These are phyloP conservation scores for Podaxis pistillaris DNA, from an alignment of 768 basidiomycete genomes.

Conservation along the genomic window DNA sequence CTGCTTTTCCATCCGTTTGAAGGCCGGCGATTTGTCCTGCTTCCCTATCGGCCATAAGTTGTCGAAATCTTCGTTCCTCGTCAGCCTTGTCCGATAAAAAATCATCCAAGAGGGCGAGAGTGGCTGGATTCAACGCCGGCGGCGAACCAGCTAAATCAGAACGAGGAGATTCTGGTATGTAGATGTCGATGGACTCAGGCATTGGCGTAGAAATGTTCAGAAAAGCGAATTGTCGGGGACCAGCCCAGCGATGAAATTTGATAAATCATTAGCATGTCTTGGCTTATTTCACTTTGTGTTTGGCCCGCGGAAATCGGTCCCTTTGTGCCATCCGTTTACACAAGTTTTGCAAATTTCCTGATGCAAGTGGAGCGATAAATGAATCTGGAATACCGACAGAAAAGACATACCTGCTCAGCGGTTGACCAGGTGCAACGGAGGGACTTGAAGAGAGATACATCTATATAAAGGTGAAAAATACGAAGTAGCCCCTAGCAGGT, in stretches of 20 bases:
- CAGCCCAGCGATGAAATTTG: neutral
- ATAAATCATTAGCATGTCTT: too few species aligned
- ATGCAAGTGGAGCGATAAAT: too few species aligned
- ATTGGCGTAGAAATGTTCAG: neutral
- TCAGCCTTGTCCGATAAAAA: constrained; percentile 34
- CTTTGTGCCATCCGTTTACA: too few species aligned
- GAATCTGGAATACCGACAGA: too few species aligned
- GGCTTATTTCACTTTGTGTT: too few species aligned
- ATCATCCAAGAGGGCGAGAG: neutral
- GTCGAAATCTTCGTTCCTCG: constrained; percentile 40
- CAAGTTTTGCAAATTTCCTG: too few species aligned
- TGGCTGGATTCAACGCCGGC: neutral
- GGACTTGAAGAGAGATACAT: too few species aligned
- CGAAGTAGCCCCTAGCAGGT: too few species aligned
- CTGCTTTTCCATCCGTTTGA: constrained; percentile 21
- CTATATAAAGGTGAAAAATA: too few species aligned
- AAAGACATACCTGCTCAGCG: too few species aligned
- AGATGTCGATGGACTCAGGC: constrained; percentile 12
- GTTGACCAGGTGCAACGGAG: too few species aligned
- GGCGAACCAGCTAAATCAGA: constrained; percentile 16
- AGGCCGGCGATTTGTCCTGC: constrained; percentile 34
- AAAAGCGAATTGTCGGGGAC: neutral
- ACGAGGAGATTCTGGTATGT: constrained; percentile 26
- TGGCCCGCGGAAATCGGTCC: too few species aligned
- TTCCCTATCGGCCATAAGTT: constrained; percentile 34